Conservation (phyloP, 2,329 filamentous ascomycete species). For the Epichloe festucae region DNA sequence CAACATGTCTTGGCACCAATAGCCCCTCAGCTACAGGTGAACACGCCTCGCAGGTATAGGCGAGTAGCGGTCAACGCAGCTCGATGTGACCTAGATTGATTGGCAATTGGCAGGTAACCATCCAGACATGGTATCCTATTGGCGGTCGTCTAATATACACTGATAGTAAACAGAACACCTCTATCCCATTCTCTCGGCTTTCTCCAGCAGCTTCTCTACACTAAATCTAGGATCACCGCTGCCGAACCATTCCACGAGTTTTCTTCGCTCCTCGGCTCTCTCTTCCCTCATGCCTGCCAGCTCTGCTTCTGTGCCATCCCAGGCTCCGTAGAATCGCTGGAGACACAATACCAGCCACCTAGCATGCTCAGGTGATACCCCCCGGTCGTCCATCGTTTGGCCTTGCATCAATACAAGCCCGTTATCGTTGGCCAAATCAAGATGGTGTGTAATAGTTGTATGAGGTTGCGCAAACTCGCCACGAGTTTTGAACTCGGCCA, state of each 20-base stretch:
- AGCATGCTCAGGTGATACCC: slow-evolving; percentile 69
- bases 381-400: slow-evolving; percentile 59
- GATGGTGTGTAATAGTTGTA: slow-evolving; percentile 85
- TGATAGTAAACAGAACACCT: neutral
- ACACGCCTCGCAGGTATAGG: too few species aligned
- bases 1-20: too few species aligned
- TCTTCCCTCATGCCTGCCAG: slow-evolving; percentile 31
- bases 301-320: slow-evolving; percentile 32
- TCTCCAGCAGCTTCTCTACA: slow-evolving; percentile 74
- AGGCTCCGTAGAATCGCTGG: slow-evolving; percentile 80
- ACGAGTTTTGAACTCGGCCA: slow-evolving; percentile 83
- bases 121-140: neutral
- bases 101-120: neutral
- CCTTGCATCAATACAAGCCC: slow-evolving; percentile 81
- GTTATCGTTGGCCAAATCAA: slow-evolving; percentile 62
- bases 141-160: neutral
- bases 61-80: too few species aligned
- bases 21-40: too few species aligned
- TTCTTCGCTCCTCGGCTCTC: slow-evolving; percentile 49
- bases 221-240: slow-evolving; percentile 67
- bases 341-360: slow-evolving; percentile 84
- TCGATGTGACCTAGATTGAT: neutral
- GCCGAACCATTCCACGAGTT: slow-evolving; percentile 70
- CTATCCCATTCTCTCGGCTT: slow-evolving; percentile 66
- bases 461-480: slow-evolving; percentile 86